Conservation (phyloP, 108 stramenopile genomes). For the Pinguiococcus pyrenoidosus region DNA sequence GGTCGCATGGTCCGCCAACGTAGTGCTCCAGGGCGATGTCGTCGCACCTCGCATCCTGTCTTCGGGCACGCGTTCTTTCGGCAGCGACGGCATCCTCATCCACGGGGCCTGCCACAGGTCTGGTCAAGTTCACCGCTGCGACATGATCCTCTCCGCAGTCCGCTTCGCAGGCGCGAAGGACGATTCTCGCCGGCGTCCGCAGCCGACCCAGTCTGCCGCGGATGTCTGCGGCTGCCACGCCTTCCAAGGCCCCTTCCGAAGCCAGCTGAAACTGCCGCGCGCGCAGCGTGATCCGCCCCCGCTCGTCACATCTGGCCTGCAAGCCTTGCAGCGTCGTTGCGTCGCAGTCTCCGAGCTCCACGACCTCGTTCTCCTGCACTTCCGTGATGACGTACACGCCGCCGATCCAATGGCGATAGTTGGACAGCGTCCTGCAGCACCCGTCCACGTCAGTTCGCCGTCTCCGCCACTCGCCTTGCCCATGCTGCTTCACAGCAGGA, state of each 20-base stretch:
- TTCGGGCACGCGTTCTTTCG: too few relatives aligned
- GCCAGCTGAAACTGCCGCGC: background rate
- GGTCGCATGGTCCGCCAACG: slow-evolving; percentile 15
- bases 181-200: background rate
- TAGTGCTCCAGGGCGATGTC: slow-evolving; percentile 9
- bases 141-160: slow-evolving; percentile 10
- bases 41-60: background rate
- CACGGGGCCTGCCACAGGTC: background rate
- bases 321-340: background rate
- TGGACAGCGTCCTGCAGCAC: too few relatives aligned
- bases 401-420: slow-evolving; percentile 7
- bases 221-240: background rate
- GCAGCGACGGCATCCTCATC: too few relatives aligned
- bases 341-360: background rate
- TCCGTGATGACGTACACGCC: slow-evolving; percentile 17
- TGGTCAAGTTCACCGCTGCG: slow-evolving; percentile 12
- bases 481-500: too few relatives aligned
- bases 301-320: background rate
- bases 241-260: background rate
- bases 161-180: background rate
- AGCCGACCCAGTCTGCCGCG: background rate
- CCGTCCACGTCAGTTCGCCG: too few relatives aligned
- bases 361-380: slow-evolving; percentile 5
- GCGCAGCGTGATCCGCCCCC: background rate
- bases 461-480: too few relatives aligned